phyloP scores from a whole-genome alignment of 768 basidiomycete genomes.

The Suillus sp. region DNA sequence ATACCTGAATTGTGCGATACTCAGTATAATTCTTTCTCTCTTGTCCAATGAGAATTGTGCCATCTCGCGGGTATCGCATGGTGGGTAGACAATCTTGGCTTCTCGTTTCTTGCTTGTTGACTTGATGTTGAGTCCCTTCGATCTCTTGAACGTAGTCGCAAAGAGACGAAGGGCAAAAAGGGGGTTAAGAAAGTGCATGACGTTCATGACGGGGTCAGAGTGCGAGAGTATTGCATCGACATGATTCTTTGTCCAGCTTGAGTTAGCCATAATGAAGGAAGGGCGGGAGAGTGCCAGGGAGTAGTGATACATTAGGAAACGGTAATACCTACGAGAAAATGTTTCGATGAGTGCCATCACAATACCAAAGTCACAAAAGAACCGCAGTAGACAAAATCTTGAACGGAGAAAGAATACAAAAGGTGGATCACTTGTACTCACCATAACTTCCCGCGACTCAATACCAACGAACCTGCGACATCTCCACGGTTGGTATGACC shows the following conservation, averaged over 20 bases:
- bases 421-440: conserved; percentile 35
- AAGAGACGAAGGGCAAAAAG: conserved; percentile 40
- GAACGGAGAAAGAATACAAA: neutral
- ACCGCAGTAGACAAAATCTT: neutral
- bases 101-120: conserved; percentile 88
- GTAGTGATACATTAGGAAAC: conserved; percentile 84
- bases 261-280: conserved; percentile 89
- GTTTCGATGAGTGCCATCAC: conserved; percentile 4
- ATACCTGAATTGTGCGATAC: conserved; percentile 92
- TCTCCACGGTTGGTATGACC: conserved; percentile 61
- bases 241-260: conserved; percentile 91
- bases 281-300: conserved; percentile 70
- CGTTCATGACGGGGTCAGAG: conserved; percentile 50
- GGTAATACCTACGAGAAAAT: conserved; percentile 70
- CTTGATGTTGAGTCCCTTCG: conserved; percentile 47
- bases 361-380: neutral
- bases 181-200: conserved; percentile 45
- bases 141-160: conserved; percentile 10
- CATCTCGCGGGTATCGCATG: conserved; percentile 85
- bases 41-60: conserved; percentile 51
- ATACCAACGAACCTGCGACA: conserved; percentile 53
- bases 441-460: conserved; percentile 67
- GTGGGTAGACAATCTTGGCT: conserved; percentile 74
- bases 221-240: conserved; percentile 71
- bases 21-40: conserved; percentile 71